A percentile compares a stretch with the other conserved stretches of the same genome.
phyloP scores from a whole-genome alignment of 2,329 filamentous ascomycete genomes.

The Hypocrella siamensis region DNA sequence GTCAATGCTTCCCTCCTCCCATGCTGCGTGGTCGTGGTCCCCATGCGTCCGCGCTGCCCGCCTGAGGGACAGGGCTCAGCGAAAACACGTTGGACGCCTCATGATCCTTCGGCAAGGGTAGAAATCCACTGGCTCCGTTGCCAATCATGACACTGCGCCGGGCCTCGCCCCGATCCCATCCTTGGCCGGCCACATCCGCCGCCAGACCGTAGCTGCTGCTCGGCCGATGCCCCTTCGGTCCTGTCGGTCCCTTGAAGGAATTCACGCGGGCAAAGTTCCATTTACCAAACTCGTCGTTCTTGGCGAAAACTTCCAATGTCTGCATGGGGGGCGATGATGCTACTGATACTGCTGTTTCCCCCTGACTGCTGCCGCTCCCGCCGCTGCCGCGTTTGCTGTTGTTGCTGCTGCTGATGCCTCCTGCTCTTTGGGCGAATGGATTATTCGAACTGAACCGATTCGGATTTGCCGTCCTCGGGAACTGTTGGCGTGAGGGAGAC shows the following conservation, averaged over 20 bases:
- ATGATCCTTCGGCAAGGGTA: constrained; percentile 27
- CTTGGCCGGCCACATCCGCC: constrained; percentile 30
- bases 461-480: constrained; percentile 7
- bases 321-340: constrained; percentile 26
- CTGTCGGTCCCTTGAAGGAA: constrained; percentile 12
- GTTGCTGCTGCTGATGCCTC: too few relatives aligned
- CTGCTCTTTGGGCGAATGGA: constrained; percentile 27
- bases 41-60: background rate
- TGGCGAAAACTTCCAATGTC: constrained; percentile 44
- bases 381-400: too few relatives aligned
- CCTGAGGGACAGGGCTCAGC: background rate
- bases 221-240: constrained; percentile 21
- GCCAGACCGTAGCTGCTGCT: constrained; percentile 41
- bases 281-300: constrained; percentile 39
- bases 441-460: constrained; percentile 45
- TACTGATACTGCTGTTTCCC: background rate
- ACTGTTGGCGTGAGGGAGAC: constrained; percentile 11
- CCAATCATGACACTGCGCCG: constrained; percentile 38
- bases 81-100: background rate
- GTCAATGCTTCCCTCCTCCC: too few relatives aligned
- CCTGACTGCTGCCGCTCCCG: too few relatives aligned
- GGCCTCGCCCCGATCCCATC: constrained; percentile 36
- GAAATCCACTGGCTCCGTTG: constrained; percentile 33
- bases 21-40: too few relatives aligned
- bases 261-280: constrained; percentile 41